Evolutionary conservation across 352 stramenopile species (phyloP), one percentile per base, ranked within the genome.

Genomic region (Phytopythium oedochilum): DNA sequence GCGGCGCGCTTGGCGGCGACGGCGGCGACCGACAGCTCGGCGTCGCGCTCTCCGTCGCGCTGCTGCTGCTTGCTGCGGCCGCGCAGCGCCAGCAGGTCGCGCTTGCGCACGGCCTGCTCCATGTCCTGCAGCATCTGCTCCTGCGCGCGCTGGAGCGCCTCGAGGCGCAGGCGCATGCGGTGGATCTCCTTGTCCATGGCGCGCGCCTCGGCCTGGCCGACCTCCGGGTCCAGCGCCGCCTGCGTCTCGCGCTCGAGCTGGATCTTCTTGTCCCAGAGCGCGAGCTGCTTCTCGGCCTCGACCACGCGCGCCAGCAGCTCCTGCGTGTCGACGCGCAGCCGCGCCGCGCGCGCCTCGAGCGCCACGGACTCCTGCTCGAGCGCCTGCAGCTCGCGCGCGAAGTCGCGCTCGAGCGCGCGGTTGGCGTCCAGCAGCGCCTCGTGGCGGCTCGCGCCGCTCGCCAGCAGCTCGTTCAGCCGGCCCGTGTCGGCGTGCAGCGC

Each of bases 211-310:
- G 81, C 78, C 47, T 96, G 87, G 28, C 94, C 93, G 38, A 97
- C 88, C 39, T 92, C 88, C 9, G 92, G 94, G 61, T 98, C 91
- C 15, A 98, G 66, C 11, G 92, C 89, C 20, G 84, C 89, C 63
- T 98, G 90, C 0, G 95, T 98, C 68, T 98, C 94, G 55, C 97
- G 97, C 64, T 98, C 96, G 1, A 98, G 66, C 66, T 97, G 83
- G 60, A 98, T 98, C 68, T 98, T 98, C 73, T 97, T 98, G 65
- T 98, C 93, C 94, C 92, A 98, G 6, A 97, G 67, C 78, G 97
- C 89, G 61, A 97, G 82, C 54, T 98, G 88, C 26, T 88, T 75
- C 72, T 98, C 94, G 8, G 84, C 73, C 49, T 98, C 90, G 39
- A 96, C 72, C 32, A 98, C 96, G 29, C 94, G 78, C 44, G 95